Evolutionary conservation across 495 filamentous ascomycete species (phyloP), one percentile per base, ranked within the genome.

Genomic region (Baudoinia panamericana): DNA sequence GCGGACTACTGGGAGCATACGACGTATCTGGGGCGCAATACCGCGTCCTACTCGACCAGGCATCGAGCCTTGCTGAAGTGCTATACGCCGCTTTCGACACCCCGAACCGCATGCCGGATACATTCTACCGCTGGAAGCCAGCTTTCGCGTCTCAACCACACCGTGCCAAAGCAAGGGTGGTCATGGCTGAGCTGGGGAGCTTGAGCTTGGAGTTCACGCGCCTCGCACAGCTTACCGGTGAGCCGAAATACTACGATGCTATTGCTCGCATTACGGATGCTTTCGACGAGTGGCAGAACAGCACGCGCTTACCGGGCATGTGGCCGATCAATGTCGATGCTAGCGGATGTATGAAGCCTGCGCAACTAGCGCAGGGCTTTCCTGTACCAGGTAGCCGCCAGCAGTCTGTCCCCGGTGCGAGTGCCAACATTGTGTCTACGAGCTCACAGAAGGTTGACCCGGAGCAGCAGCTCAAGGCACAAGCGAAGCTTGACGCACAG

Each of bases 181-280:
- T 79, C 24, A 64, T 92, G 17, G 87, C 90, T 0, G 90, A 97
- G 58, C 57, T 97, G 30, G 92, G 90, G 7, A 85, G 84, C 16
- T 67, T 97, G 29, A 79, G 80, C n/a, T 67, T 97, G 60, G 90
- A 97, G 60, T 95, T 96, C 56, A 97, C 90, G 5, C 75, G 90
- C 18, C 68, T 97, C 29, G 82, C 90, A 4, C 90, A 96, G 57
- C 66, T 97, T 44, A 96, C 92, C 7, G 76, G 80, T 43, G 66
- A 94, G 33, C 59, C 78, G 27, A 87, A 76, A 50, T 97, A 96
- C 60, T 97, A 94, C 47, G 90, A 97, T 65, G 90, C 92, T 2
- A 70, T 96, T 48, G 84, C 88, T 28, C 78, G 92, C 21, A 84
- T 97, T 50, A 93, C 85, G 2, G 70, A 95, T 51, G 81, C 81